Percentiles rank a stretch among this genome's conserved stretches.
These are phyloP conservation scores for Eucalyptus erythrocorys DNA, from an alignment of 345 rosid genomes.

Conservation along the genomic window DNA sequence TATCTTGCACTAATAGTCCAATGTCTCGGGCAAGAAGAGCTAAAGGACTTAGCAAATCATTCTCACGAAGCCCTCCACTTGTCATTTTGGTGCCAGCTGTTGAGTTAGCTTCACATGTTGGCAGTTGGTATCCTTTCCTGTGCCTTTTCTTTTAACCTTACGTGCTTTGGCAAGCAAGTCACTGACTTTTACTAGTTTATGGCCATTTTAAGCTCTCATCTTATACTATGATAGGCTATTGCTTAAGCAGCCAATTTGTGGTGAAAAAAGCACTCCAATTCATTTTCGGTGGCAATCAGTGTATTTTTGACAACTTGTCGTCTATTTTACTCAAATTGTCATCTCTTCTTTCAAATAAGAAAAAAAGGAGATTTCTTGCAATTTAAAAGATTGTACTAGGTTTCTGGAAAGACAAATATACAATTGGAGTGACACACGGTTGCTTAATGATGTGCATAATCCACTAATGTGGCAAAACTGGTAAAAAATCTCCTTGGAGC, in stretches of 20 bases:
- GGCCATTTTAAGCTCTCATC: not conserved
- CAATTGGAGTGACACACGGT: not conserved
- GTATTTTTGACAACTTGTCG: no score
- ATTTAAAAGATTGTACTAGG: not conserved
- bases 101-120: conserved; percentile 91
- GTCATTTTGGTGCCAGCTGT: conserved; percentile 80
- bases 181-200: not conserved
- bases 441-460: not conserved
- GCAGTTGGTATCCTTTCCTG: not conserved
- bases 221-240: not conserved
- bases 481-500: not conserved
- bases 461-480: not conserved
- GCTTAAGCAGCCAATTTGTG: no score
- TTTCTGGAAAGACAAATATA: not conserved
- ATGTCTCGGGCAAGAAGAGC: conserved; percentile 82
- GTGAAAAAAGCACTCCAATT: no score
- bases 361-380: not conserved
- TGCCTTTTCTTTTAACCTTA: not conserved
- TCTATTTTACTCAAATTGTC: no score
- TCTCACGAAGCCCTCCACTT: conserved; percentile 55
- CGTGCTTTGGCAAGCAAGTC: not conserved
- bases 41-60: conserved; percentile 48
- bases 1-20: conserved; percentile 76
- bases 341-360: no score
- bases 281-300: no score